Base-by-base conservation (phyloP, 192 early-diverging fungal species). In the Pilobolus umbonatus region DNA sequence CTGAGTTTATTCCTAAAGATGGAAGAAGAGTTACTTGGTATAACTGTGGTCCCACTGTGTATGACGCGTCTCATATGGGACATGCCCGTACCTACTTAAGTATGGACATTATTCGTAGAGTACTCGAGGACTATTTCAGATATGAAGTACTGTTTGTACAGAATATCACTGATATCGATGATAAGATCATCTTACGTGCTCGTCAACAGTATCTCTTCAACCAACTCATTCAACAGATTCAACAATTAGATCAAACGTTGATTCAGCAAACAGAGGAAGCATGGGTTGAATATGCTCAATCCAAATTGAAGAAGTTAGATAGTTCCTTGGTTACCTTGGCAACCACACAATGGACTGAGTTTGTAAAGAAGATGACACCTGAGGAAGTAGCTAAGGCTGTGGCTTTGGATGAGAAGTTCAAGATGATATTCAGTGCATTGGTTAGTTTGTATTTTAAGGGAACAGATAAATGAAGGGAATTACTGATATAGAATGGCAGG, bases 131-230 rank as follows among this genome's bases (percentile, higher is more conserved):
- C 60, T 98, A 96, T 72, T 92, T 99, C 66, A 81, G 82, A 51
- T 99, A 96, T 73, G 87, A 99, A 53, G 88, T 99, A 40, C 75
- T 84, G 38, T 88, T 90, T 72, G 93, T 99, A 22, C 93, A 96
- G 82, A 99, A 99, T 69, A 87, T 99, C 44, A 99, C 96, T 28
- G 96, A 99, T 65, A 92, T 99, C 67, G 96, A 99, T 68, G 96
- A 99, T 68, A 99, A 99, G 87, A 93, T 98, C 62, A 98, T 98
- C 61, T 59, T 88, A 43, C 84, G 84, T 19, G 89, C 94, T 40
- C 86, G 96, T n/a, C 88, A 94, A 39, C 84, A 86, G 55, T 76
- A 90, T 64, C 75, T 98, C 32, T 83, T 85, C 73, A 61, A 73
- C 56, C 65, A 84, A 65, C 84, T 79, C 34, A 75, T 81, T 61